Conservation (phyloP, 768 basidiomycete species). For the Amanita rubescens region DNA sequence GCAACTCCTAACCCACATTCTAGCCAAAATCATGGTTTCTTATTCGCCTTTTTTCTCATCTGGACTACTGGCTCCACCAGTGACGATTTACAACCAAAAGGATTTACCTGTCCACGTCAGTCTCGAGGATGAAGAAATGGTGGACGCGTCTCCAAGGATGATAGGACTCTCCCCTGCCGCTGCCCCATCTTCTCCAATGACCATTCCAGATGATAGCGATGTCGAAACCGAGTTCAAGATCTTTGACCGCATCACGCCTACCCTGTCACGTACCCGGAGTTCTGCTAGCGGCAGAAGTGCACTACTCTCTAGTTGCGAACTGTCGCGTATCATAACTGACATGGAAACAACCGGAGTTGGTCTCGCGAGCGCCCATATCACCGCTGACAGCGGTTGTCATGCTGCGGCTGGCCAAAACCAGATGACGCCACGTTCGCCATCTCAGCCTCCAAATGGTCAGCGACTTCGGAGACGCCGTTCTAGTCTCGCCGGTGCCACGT, state of each 20-base stretch:
- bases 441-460: slow-evolving; percentile 16
- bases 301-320: neutral
- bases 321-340: neutral
- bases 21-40: slow-evolving; percentile 23
- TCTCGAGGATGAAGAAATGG: slow-evolving; percentile 2
- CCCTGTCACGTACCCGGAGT: slow-evolving; percentile 3
- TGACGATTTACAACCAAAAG: neutral
- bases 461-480: slow-evolving; percentile 56
- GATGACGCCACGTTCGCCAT: neutral
- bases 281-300: too few relatives aligned
- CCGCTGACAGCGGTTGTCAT: slow-evolving; percentile 7
- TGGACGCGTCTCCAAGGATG: neutral
- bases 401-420: neutral
- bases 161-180: slow-evolving; percentile 11
- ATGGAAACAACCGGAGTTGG: neutral
- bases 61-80: slow-evolving; percentile 50
- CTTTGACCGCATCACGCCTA: slow-evolving; percentile 19
- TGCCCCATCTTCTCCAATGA: slow-evolving; percentile 18
- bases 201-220: slow-evolving; percentile 27
- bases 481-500: slow-evolving; percentile 47
- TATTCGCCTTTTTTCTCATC: slow-evolving; percentile 70
- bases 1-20: slow-evolving; percentile 2
- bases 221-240: slow-evolving; percentile 21
- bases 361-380: slow-evolving; percentile 8
- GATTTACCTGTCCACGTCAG: neutral